These are phyloP conservation scores for Stagonosporopsis rhizophila DNA, from an alignment of 2,329 filamentous ascomycete species.

Conservation along the genomic window DNA sequence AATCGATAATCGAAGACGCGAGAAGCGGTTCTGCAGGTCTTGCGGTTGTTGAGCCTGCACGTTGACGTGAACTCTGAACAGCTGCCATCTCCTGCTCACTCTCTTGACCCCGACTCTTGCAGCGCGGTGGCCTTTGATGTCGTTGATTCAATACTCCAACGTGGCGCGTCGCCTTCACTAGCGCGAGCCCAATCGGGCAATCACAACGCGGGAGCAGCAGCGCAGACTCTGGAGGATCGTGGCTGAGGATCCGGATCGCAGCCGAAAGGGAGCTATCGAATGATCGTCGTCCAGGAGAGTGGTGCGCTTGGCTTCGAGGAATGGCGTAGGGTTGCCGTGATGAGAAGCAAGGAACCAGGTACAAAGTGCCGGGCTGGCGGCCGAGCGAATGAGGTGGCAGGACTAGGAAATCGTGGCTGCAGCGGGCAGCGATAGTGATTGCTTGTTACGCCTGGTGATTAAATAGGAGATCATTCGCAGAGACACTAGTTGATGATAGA, in stretches of 20 bases:
- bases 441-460: not conserved
- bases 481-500: not conserved
- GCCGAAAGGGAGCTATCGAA: constrained; percentile 11
- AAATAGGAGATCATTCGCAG: not conserved
- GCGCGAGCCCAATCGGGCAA: constrained; percentile 1
- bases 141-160: constrained; percentile 25
- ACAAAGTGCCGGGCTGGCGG: constrained; percentile 1
- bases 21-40: constrained; percentile 5
- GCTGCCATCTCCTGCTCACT: not conserved
- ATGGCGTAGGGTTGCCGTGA: constrained; percentile 1
- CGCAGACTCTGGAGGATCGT: not conserved
- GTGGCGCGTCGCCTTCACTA: constrained; percentile 12
- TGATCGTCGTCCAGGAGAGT: constrained; percentile 11
- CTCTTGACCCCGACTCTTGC: not conserved
- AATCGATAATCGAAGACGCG: constrained; percentile 1
- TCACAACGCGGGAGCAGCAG: not conserved
- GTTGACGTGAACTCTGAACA: not conserved
- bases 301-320: constrained; percentile 3
- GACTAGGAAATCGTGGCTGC: not conserved
- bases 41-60: not conserved
- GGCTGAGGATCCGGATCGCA: constrained; percentile 6
- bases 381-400: constrained; percentile 6
- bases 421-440: not conserved
- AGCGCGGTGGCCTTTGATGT: not conserved
- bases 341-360: constrained; percentile 9